Evolutionary conservation across 208 protist genomes (phyloP), one percentile per base, ranked within the genome.

Genomic region (Sergeia podlipaevii): DNA sequence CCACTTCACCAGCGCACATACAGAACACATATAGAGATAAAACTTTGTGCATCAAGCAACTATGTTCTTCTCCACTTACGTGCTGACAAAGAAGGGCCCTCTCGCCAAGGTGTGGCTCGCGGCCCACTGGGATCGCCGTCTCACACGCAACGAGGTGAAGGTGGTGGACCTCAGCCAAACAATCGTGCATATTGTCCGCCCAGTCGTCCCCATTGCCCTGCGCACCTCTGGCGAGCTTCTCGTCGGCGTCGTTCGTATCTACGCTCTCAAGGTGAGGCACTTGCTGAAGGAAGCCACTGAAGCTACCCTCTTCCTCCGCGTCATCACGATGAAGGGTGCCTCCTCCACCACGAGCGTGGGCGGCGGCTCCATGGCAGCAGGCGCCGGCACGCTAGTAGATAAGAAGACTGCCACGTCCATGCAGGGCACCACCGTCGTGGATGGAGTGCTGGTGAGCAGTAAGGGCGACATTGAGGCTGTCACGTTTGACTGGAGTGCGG

Each of bases 21-120:
- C 34, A 42, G 15, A 50, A 26, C 24, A 52, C 4, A 70, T 13
- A 34, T 38, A 43, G 15, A 7, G 1, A 20, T n/a, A n/a, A n/a
- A n/a, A n/a, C n/a, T n/a, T n/a, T n/a, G n/a, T n/a, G 5, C 23
- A 17, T 38, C 15, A 10, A 30, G 8, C 3, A 33, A 13, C 11
- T 18, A 99, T 99, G 97, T 99, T 99, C 74, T 98, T 97, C 80
- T 97, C 91, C 23, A 93, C 97, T 20, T 95, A 97, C 59, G 93
- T 99, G 10, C 76, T 99, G 28, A 93, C 94, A 13, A 98, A 97
- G 65, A 93, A 97, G 52, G 94, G 96, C n/a, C 86, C 93, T 0
- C 74, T 99, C 23, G 96, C 89, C 18, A 97, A 97, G 74, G 80
- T 98, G 15, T 99, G 97, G 97, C 87, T 98, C 18, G 97, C 97